Percentiles rank a stretch among this genome's conserved stretches.
Conservation (phyloP, 345 rosid genomes). For the Bruguiera gymnorhiza region DNA sequence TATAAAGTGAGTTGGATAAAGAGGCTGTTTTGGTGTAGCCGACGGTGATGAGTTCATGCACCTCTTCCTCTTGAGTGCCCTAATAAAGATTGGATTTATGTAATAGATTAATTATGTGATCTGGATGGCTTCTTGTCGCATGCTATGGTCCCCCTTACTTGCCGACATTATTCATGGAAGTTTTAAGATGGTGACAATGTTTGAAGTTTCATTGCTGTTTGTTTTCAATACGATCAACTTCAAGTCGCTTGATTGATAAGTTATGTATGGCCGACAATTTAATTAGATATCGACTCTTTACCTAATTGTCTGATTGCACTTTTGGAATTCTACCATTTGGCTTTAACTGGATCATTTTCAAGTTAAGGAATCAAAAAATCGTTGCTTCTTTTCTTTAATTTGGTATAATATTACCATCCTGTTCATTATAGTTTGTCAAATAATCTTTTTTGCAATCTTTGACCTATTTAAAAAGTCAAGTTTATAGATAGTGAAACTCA, state of each 20-base stretch:
- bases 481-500: no score
- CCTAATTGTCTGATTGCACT: conserved; percentile 2
- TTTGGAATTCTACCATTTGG: neutral
- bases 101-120: neutral
- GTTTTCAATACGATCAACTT: conserved; percentile 9
- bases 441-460: no score
- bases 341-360: neutral
- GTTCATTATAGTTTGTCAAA: no score
- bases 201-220: neutral
- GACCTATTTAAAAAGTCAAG: no score
- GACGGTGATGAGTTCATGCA: neutral
- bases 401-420: no score
- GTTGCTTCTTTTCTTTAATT: no score
- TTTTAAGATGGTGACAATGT: conserved; percentile 7
- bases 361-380: no score
- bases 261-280: conserved; percentile 10
- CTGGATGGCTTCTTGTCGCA: conserved; percentile 17
- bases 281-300: neutral
- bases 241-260: neutral
- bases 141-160: neutral
- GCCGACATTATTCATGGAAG: conserved; percentile 37
- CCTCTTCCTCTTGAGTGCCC: neutral
- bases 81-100: neutral
- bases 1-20: no score
- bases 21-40: no score